phyloP scores from a whole-genome alignment of 75 land plant species.

The Cryptomeria japonica region DNA sequence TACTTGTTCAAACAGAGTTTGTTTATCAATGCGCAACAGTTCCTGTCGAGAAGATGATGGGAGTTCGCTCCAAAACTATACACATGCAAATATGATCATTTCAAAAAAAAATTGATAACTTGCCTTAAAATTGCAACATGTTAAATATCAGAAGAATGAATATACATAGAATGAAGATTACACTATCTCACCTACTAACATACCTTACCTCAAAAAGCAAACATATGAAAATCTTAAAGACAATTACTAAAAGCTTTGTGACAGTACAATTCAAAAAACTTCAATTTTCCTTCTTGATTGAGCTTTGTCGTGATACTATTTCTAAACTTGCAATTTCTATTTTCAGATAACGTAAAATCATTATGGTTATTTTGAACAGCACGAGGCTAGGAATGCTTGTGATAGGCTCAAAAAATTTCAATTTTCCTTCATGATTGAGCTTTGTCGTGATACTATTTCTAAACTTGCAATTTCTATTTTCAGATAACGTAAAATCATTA shows the following conservation, averaged over 20 bases:
- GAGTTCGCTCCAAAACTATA: constrained; percentile 91
- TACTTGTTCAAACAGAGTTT: constrained; percentile 93
- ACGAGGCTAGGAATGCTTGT: neutral
- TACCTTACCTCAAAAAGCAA: neutral
- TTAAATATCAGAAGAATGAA: neutral
- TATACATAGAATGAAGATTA: neutral
- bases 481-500: neutral
- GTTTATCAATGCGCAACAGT: constrained; percentile 90
- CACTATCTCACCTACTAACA: neutral
- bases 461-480: neutral
- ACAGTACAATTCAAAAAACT: neutral
- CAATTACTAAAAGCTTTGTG: neutral
- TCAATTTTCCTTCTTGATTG: neutral
- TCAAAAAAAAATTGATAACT: neutral
- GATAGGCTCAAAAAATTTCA: neutral
- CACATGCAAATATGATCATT: neutral
- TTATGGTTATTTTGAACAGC: neutral
- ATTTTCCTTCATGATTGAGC: neutral
- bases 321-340: neutral
- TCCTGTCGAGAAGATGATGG: constrained; percentile 70
- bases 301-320: neutral
- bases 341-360: neutral
- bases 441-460: neutral
- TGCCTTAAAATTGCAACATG: neutral
- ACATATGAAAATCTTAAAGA: constrained; percentile 2